Base-by-base conservation (phyloP, 129 eudicot species). In the Flaveria bidentis region DNA sequence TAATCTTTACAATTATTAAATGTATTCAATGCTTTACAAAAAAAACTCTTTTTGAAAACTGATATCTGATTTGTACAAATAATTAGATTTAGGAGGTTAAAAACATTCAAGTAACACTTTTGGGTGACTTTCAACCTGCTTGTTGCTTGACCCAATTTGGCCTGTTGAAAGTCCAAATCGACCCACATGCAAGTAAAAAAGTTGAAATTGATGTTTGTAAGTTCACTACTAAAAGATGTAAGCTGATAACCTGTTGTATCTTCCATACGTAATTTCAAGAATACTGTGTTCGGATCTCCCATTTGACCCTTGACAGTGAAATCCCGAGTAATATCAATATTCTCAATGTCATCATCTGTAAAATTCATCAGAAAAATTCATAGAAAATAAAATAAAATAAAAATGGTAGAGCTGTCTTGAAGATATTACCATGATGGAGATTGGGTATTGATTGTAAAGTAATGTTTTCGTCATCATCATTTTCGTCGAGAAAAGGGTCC, bases 211-310 rank as follows among this genome's bases (percentile, higher is more conserved):
- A 25, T 39, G 44, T 74, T 4, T 63, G 44, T 9, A 25, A 46
- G 28, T 23, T 13, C 20, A 23, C 44, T 47, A 58, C 39, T 53
- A 61, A 61, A 63, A 67, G 17, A 60, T 6, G 52, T 66, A 25
- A 49, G 47, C 69, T 67, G 33, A 77, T n/a, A 72, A 92, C 97
- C 96, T 79, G 93, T 67, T 67, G 87, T 79, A 78, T 89, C 96
- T 49, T 86, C 82, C 76, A 92, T 92, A n/a, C 87, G 83, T 25
- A 92, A 82, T 82, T 92, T 89, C 16, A 92, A 69, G 74, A 89
- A 89, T 82, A 92, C 85, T 9, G 93, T 89, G 26, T 92, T 87
- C 1, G 80, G 91, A 78, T 92, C 96, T 78, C 84, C 85, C 81
- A 87, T 81, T 73, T 92, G 86, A 57, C 96, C 98, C 79, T 87